Base-by-base conservation (phyloP, 1,139 yeast genomes). In the Suhomyces atakaporum region DNA sequence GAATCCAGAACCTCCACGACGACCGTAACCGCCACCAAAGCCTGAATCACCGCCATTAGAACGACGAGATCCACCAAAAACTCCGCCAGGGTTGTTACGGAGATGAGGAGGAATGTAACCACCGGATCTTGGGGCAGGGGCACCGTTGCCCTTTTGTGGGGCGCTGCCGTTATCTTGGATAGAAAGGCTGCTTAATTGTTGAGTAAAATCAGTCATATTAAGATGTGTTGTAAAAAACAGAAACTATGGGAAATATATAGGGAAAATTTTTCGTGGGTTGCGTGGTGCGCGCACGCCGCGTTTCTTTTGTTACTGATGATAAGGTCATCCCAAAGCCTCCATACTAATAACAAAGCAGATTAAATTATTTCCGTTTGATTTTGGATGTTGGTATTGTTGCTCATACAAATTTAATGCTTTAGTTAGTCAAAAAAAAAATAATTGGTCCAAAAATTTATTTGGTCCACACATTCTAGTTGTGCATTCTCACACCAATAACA, bases 51-150 rank as follows among this genome's bases (percentile, higher is more conserved):
- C 56, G 36, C 60, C 56, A n/a, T 21, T 25, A 14, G 38, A 35
- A 38, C 57, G 40, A 27, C 42, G 42, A n/a, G 42, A 38, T 16
- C 51, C 47, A 26, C 42, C 45, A 33, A 43, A 44, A 23, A 36
- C 39, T 21, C 43, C 45, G 27, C 35, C 42, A 11, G 36, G 37
- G 38, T 38, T 35, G 47, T 62, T 59, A 45, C 83, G 73, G 51
- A 78, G 70, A 62, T 81, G 88, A 46, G 90, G 90, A 43, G 90
- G 90, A 25, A 82, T 84, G 62, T 83, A 83, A 12, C 38, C 42
- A 7, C 38, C 42, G 13, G 31, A 18, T 30, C 40, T 33, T 20
- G 15, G 29, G 19, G 39, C 21, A 13, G 39, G 28, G 31, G 36
- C 34, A 38, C 35, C 42, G 16, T 53, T 51, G 16, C 37, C 41